Evolutionary conservation across 345 rosid species (phyloP).

Genomic region (Acer yangbiense): DNA sequence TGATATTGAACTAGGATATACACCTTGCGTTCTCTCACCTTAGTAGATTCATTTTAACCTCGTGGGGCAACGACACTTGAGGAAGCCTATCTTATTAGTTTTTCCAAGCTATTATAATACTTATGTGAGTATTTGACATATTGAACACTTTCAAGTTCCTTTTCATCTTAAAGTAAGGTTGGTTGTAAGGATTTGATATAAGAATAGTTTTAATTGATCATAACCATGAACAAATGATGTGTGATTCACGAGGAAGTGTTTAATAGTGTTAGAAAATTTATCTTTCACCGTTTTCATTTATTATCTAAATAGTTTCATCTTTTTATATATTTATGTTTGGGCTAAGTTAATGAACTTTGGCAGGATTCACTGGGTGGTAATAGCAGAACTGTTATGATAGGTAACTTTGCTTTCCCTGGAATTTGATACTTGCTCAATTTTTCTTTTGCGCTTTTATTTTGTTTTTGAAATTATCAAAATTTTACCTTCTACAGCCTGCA

Average conservation of each 20-base stretch:
- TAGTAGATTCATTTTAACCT: not conserved
- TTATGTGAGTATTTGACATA: not conserved
- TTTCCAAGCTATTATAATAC: not conserved
- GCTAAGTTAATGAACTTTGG: constrained; percentile 19
- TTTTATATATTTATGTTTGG: constrained; percentile 12
- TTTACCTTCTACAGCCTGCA: constrained; percentile 67
- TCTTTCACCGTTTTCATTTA: not conserved
- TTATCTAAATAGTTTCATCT: not conserved
- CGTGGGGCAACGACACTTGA: not conserved
- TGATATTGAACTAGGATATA: not conserved
- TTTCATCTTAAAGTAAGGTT: not conserved
- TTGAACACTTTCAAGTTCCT: not conserved
- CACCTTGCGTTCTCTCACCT: not conserved
- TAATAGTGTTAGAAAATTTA: constrained; percentile 3
- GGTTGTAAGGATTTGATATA: not conserved
- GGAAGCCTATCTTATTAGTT: not conserved
- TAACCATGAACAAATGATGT: not conserved
- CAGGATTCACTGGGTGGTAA: constrained; percentile 99
- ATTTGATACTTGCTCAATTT: not conserved
- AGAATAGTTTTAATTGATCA: not conserved
- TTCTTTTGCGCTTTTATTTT: not conserved
- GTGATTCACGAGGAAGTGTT: constrained; percentile 5
- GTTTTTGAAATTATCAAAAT: not conserved
- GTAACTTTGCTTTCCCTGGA: constrained; percentile 42
- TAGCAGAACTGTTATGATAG: constrained; percentile 99